Percentiles rank a stretch among this genome's conserved stretches.
Evolutionary conservation across 208 protist genomes (phyloP).

Genomic region (Trypanosoma vivax): DNA sequence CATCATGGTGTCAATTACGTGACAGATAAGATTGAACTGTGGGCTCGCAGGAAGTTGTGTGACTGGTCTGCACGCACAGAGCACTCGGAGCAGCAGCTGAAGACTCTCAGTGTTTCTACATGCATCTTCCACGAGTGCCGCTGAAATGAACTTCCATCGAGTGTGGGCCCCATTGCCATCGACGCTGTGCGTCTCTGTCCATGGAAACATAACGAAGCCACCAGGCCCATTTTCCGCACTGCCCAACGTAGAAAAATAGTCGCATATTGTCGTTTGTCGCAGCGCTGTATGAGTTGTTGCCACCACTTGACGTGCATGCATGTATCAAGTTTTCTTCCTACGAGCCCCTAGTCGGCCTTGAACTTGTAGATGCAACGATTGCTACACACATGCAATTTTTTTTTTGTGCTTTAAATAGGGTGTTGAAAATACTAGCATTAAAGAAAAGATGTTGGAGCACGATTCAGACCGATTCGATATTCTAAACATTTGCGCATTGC

Average conservation of each 20-base stretch:
- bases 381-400: no score
- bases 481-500: no score
- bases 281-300: no score
- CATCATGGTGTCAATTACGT: conserved; percentile 25
- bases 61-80: conserved; percentile 21
- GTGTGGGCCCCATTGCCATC: conserved; percentile 1
- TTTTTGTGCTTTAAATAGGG: no score
- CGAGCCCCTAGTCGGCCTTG: no score
- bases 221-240: neutral
- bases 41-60: conserved; percentile 1
- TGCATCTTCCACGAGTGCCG: conserved; percentile 16
- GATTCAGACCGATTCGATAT: no score
- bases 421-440: no score
- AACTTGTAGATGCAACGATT: no score
- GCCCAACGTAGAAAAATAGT: neutral
- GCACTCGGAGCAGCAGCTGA: conserved; percentile 21
- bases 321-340: no score
- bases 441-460: no score
- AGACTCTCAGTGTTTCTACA: conserved; percentile 15
- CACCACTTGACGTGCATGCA: no score
- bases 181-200: conserved; percentile 20
- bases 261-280: neutral
- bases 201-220: conserved; percentile 30
- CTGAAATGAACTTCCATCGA: conserved; percentile 23
- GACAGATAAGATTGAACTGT: conserved; percentile 19